Conservation (phyloP, 192 early-diverging fungal species). For the Gonapodya prolifera region DNA sequence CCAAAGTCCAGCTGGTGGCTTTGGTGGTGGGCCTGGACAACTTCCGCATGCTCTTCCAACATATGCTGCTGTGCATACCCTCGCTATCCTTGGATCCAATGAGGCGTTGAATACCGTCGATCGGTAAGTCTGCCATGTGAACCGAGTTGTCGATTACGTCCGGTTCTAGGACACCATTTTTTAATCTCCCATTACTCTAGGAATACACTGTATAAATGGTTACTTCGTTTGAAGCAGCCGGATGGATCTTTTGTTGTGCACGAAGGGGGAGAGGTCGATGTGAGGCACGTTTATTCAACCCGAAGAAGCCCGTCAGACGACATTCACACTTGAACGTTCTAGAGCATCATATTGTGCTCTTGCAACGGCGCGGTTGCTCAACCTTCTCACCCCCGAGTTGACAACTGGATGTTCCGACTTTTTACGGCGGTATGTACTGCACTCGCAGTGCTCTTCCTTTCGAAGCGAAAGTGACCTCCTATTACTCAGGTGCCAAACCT, state of each 20-base stretch:
- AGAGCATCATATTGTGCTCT: slow-evolving; percentile 80
- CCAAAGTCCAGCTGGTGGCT: slow-evolving; percentile 67
- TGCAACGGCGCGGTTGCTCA: slow-evolving; percentile 60
- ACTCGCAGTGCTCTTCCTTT: background rate
- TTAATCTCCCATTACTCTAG: slow-evolving; percentile 16
- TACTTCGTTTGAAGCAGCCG: slow-evolving; percentile 66
- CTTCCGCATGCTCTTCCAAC: slow-evolving; percentile 78
- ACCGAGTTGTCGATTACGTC: background rate
- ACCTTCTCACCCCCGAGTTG: slow-evolving; percentile 72
- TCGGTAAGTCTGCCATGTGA: slow-evolving; percentile 30
- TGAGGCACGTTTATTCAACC: slow-evolving; percentile 32
- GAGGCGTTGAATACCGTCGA: slow-evolving; percentile 51
- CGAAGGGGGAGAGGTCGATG: slow-evolving; percentile 84
- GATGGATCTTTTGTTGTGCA: slow-evolving; percentile 89
- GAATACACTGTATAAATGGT: slow-evolving; percentile 50
- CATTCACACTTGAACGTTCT: background rate
- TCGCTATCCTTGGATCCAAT: slow-evolving; percentile 65
- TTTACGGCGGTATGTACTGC: slow-evolving; percentile 30
- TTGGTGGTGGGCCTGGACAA: slow-evolving; percentile 75
- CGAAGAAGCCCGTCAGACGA: background rate
- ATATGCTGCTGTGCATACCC: slow-evolving; percentile 72
- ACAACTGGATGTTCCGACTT: slow-evolving; percentile 48
- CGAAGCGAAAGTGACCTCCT: background rate
- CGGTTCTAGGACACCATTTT: background rate
- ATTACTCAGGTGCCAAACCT: slow-evolving; percentile 60